phyloP scores from a whole-genome alignment of 345 rosid genomes.

The Hibiscus tridactylites region DNA sequence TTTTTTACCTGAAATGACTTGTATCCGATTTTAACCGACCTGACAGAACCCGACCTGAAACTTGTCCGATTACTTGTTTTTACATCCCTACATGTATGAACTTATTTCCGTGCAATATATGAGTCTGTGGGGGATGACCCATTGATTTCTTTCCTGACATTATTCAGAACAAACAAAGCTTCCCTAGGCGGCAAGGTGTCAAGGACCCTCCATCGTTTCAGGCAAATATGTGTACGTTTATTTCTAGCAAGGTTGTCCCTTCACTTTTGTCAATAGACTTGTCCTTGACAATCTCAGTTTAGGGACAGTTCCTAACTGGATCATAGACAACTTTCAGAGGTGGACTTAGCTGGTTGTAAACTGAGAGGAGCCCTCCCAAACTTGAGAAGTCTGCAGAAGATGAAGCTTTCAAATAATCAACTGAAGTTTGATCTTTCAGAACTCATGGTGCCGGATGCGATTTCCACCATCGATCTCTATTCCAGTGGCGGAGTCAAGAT shows the following conservation, averaged over 20 bases:
- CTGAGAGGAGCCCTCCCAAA: conserved; percentile 60
- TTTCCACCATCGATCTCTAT: conserved; percentile 35
- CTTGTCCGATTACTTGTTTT: too few relatives aligned
- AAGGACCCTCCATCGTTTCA: too few relatives aligned
- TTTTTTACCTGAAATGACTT: too few relatives aligned
- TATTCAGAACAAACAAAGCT: too few relatives aligned
- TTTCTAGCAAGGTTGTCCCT: conserved; percentile 46
- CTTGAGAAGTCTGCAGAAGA: conserved; percentile 51
- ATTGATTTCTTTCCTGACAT: too few relatives aligned
- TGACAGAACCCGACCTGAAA: too few relatives aligned
- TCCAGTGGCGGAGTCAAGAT: conserved; percentile 14
- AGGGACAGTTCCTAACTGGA: conserved; percentile 26
- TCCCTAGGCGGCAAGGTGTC: too few relatives aligned
- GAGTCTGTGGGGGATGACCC: too few relatives aligned
- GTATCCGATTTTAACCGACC: too few relatives aligned
- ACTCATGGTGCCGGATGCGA: conserved; percentile 46
- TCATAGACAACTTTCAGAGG: conserved; percentile 49
- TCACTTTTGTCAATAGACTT: conserved; percentile 67
- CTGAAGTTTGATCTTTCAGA: conserved; percentile 56
- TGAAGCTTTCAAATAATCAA: conserved; percentile 67
- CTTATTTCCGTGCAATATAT: too few relatives aligned
- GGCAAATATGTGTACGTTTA: background rate
- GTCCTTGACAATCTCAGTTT: conserved; percentile 26
- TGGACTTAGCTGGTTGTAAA: conserved; percentile 76
- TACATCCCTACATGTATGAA: too few relatives aligned